Evolutionary conservation across 768 basidiomycete genomes (phyloP).

Genomic region (Tephrocybe rancida): DNA sequence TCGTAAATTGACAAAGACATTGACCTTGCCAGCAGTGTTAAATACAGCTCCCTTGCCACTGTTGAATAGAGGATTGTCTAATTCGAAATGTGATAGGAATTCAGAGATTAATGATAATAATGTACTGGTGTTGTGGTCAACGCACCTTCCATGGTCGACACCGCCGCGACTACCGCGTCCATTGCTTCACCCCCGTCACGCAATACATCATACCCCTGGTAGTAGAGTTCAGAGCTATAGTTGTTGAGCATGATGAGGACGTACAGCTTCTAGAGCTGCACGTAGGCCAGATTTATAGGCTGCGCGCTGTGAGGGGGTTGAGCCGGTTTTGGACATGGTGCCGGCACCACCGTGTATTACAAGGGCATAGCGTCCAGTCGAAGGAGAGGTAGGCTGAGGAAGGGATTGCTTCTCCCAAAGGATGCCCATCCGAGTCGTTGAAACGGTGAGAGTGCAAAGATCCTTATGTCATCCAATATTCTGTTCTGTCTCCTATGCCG

Average conservation of each 20-base stretch:
- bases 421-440: too few relatives aligned
- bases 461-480: too few relatives aligned
- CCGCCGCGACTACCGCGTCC: conserved; percentile 80
- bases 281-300: conserved; percentile 58
- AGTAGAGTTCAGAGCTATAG: not conserved
- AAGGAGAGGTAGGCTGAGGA: conserved; percentile 4
- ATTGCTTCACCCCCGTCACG: conserved; percentile 75
- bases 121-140: not conserved
- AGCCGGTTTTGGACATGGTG: conserved; percentile 56
- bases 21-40: conserved; percentile 76
- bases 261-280: conserved; percentile 52
- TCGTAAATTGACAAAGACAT: not conserved
- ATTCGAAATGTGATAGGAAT: not conserved
- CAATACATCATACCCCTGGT: conserved; percentile 63
- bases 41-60: conserved; percentile 82
- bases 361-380: conserved; percentile 37
- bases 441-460: too few relatives aligned
- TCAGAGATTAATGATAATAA: not conserved
- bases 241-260: not conserved
- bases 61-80: conserved; percentile 81
- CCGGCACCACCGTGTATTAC: conserved; percentile 85
- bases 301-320: conserved; percentile 62
- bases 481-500: too few relatives aligned
- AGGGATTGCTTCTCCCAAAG: conserved; percentile 22
- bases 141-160: conserved; percentile 71